Evolutionary conservation across 2,329 filamentous ascomycete species (phyloP).

Genomic region (Aciculosporium take): DNA sequence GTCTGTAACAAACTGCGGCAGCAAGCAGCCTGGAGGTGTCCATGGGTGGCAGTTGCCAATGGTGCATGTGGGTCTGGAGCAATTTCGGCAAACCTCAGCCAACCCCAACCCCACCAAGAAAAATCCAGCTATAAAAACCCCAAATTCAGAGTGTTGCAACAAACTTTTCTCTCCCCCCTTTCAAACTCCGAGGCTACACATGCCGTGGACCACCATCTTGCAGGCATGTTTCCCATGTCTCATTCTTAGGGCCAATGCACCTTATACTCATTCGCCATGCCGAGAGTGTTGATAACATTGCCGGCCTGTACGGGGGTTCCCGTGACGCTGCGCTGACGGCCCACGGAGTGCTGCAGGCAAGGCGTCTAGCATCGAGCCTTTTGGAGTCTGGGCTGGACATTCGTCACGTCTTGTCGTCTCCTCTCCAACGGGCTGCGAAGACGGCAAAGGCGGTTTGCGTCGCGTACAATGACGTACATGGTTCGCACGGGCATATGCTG

Average conservation of each 20-base stretch:
- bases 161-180: background rate
- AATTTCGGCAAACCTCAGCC: no score
- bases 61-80: no score
- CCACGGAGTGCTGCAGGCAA: slow-evolving; percentile 70
- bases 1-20: no score
- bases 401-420: slow-evolving; percentile 61
- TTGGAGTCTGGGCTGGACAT: slow-evolving; percentile 22
- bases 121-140: no score
- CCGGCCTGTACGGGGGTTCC: slow-evolving; percentile 61
- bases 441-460: slow-evolving; percentile 55
- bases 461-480: slow-evolving; percentile 28
- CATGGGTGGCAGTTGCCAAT: no score
- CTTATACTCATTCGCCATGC: slow-evolving; percentile 74
- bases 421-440: slow-evolving; percentile 56
- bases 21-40: no score
- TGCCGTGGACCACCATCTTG: background rate
- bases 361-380: slow-evolving; percentile 52
- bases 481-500: slow-evolving; percentile 3
- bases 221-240: background rate
- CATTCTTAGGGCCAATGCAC: slow-evolving; percentile 14
- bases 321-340: slow-evolving; percentile 70
- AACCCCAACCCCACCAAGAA: no score
- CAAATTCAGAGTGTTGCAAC: background rate
- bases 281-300: slow-evolving; percentile 83
- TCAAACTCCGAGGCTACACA: background rate